Evolutionary conservation across 257 asterid genomes (phyloP).

Genomic region (Solanum bulbocastanum): DNA sequence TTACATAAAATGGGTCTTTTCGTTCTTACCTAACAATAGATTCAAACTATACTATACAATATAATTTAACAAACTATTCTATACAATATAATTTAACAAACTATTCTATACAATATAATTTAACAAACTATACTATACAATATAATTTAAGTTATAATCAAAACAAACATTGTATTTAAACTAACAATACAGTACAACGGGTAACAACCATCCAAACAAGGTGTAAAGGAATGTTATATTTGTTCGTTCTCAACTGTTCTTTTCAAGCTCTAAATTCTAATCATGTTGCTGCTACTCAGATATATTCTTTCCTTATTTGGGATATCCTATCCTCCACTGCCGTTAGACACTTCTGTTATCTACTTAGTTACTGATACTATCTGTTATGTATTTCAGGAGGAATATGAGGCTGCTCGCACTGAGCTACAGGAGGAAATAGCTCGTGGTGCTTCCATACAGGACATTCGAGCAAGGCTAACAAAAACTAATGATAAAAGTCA

Average conservation of each 20-base stretch:
- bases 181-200: not conserved
- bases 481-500: conserved; percentile 35
- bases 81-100: no score
- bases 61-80: not conserved
- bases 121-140: not conserved
- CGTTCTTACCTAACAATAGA: not conserved
- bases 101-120: not conserved
- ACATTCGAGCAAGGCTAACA: conserved; percentile 56
- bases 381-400: conserved; percentile 36
- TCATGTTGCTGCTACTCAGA: not conserved
- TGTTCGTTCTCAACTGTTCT: not conserved
- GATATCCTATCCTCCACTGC: not conserved
- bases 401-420: conserved; percentile 88
- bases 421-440: conserved; percentile 81
- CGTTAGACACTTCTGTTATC: not conserved
- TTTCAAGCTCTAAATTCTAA: not conserved
- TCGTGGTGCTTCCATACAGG: conserved; percentile 60
- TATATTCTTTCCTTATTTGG: not conserved
- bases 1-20: not conserved
- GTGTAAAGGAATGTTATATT: not conserved
- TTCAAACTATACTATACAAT: not conserved
- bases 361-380: not conserved
- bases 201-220: not conserved
- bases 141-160: not conserved
- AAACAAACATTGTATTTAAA: not conserved